Conservation (phyloP, 441 rosid genomes). For the Populus hybrid region DNA sequence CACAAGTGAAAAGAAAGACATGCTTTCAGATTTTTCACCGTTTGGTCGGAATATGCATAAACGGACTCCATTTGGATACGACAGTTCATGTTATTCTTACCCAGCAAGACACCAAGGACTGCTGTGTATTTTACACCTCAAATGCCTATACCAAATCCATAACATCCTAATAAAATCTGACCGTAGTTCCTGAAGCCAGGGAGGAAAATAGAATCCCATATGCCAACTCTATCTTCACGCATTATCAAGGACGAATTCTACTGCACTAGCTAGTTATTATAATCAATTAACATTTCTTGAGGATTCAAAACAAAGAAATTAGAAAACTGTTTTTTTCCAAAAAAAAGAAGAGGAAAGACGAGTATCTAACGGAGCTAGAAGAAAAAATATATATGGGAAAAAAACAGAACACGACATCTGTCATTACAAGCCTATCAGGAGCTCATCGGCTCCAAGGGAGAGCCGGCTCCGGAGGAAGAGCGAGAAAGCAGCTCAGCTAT, state of each 20-base stretch:
- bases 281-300: neutral
- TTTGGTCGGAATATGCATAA: neutral
- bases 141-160: too few relatives aligned
- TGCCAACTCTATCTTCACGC: neutral
- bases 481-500: slow-evolving; percentile 55
- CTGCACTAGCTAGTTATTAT: neutral
- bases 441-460: slow-evolving; percentile 27
- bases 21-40: neutral
- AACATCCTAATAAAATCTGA: too few relatives aligned
- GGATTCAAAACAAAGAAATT: neutral
- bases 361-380: slow-evolving; percentile 30
- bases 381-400: neutral
- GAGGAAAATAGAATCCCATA: neutral
- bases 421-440: slow-evolving; percentile 21
- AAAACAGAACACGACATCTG: slow-evolving; percentile 30
- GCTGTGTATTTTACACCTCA: neutral
- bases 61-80: too few relatives aligned
- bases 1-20: neutral
- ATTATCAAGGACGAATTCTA: neutral
- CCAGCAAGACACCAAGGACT: too few relatives aligned
- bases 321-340: neutral
- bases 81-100: neutral
- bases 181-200: neutral
- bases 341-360: slow-evolving; percentile 5
- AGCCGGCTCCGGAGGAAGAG: slow-evolving; percentile 23